Base-by-base conservation (phyloP, 345 rosid species). In the Hibiscus trionum region DNA sequence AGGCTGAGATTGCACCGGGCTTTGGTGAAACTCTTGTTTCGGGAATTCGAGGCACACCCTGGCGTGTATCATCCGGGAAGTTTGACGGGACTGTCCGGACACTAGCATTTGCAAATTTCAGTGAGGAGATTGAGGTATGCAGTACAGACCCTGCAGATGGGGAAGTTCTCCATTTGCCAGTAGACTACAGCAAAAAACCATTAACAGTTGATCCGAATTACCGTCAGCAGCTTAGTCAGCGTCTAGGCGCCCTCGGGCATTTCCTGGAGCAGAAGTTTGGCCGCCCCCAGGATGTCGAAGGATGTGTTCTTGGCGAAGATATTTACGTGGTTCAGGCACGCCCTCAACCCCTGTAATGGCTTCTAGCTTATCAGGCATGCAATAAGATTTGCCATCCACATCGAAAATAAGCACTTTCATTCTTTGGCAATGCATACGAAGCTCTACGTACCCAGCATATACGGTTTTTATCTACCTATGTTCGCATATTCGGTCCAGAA, bases 21-120 rank as follows among this genome's bases (percentile, higher is more conserved):
- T 90, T 90, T 12, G 97, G 99, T 17, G 99, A 92, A 77, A 90
- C 97, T 61, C 82, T 95, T 16, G 99, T 97, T 21, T 92, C 99
- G 0, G 99, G 99, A 57, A 92, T 96, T 26, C 77, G 91, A 11
- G 97, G 97, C 78, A 89, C 99, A 16, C 97, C 99, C 0, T 95
- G 99, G 99, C 91, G 99, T 53, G 80, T 92, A 7, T 85, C 92
- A 6, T 83, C 77, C 11, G 96, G 96, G 73, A 92, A 95, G 82
- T 91, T 91, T 47, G 87, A 90, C 19, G 90, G 97, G 74, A 27
- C 35, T 14, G 90, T 92, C 52, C 76, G 66, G 74, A 92, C 97
- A 16, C 62, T 84, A 69, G 97, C 97, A 24, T 92, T 95, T 76
- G 99, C 97, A 61, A 95, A 95, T 80, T 95, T 95, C 81, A 92